Base-by-base conservation (phyloP, 2,329 filamentous ascomycete species). In the Pezicula rhizophila region DNA sequence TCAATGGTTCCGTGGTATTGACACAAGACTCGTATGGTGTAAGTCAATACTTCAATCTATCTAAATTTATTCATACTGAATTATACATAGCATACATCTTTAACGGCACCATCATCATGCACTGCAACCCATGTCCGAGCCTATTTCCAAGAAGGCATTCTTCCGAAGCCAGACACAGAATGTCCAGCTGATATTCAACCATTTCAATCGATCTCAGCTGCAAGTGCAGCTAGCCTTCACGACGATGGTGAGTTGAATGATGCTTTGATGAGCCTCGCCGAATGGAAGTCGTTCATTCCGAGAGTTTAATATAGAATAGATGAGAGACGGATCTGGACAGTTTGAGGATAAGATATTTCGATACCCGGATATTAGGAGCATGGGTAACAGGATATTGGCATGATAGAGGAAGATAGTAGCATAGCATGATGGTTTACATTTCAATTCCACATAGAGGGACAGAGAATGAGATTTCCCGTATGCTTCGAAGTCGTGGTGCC, bases 1-100 rank as follows among this genome's bases (percentile, higher is more conserved):
- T 78, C 45, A 66, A 66, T 0, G 68, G 66, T 12, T 76, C 74
- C 0, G 66, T 68, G 0, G 62, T 79, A 5, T 58, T 79, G 23
- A 65, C 71, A 11, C 74, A 77, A 55, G 72, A 77, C 40, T 71
- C 71, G 1, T 78, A 73, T 37, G 76, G 76, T 4, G 74, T 75
- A 65, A 63, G 71, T 62, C 8, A 5, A 14, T 14, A 8, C 14
- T 38, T 14, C 23, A 37, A 12, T 14, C 11, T 2, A 4, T 11
- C 8, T 14, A 4, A n/a, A 25, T 28, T 35, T 10, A 15, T 28
- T 8, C n/a, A 14, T 18, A 18, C 34, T 46, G 11, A 46, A 23
- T 11, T 12, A 17, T 14, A 28, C 20, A 26, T 35, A 46, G 45
- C 45, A 46, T 40, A 46, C 45, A 2, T 46, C 45, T 8, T 40